A percentile compares a stretch with the other conserved stretches of the same genome.
Evolutionary conservation across 306 rosid genomes (phyloP).

Genomic region (Psophocarpus tetragonolobus): DNA sequence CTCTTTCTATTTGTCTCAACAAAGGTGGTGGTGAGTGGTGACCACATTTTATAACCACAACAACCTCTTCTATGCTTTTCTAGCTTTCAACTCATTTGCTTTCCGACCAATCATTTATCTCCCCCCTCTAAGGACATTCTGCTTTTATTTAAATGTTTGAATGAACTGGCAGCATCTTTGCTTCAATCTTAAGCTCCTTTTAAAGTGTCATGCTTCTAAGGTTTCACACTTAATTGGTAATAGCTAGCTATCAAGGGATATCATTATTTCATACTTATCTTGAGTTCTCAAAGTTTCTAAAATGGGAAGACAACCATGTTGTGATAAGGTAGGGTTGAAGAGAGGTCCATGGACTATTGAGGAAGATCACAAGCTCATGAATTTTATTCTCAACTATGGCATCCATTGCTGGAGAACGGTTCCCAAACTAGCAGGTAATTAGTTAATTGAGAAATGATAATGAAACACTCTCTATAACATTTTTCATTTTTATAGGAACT

Average conservation of each 20-base stretch:
- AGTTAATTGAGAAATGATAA: too few species aligned
- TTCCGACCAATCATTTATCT: slow-evolving; percentile 80
- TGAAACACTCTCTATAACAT: too few species aligned
- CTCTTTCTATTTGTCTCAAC: slow-evolving; percentile 41
- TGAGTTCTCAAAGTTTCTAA: background rate
- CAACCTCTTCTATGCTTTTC: slow-evolving; percentile 46
- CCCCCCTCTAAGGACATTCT: slow-evolving; percentile 70
- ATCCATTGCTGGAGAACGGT: slow-evolving; percentile 95
- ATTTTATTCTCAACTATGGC: slow-evolving; percentile 89
- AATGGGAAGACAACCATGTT: slow-evolving; percentile 97
- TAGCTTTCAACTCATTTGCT: slow-evolving; percentile 49
- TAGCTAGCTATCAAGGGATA: background rate
- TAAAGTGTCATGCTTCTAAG: slow-evolving; percentile 45
- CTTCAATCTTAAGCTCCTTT: slow-evolving; percentile 58
- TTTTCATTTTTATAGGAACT: too few species aligned
- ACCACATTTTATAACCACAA: slow-evolving; percentile 50
- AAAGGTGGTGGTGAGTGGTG: slow-evolving; percentile 40
- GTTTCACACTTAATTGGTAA: slow-evolving; percentile 31
- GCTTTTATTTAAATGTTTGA: slow-evolving; percentile 46
- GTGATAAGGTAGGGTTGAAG: slow-evolving; percentile 89
- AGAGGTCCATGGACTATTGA: slow-evolving; percentile 98
- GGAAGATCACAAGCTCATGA: slow-evolving; percentile 91
- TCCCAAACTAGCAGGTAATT: slow-evolving; percentile 92
- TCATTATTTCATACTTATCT: slow-evolving; percentile 21
- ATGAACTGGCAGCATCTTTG: slow-evolving; percentile 99